Evolutionary conservation across 768 basidiomycete species (phyloP).

Genomic region (Agrocybe praecox): DNA sequence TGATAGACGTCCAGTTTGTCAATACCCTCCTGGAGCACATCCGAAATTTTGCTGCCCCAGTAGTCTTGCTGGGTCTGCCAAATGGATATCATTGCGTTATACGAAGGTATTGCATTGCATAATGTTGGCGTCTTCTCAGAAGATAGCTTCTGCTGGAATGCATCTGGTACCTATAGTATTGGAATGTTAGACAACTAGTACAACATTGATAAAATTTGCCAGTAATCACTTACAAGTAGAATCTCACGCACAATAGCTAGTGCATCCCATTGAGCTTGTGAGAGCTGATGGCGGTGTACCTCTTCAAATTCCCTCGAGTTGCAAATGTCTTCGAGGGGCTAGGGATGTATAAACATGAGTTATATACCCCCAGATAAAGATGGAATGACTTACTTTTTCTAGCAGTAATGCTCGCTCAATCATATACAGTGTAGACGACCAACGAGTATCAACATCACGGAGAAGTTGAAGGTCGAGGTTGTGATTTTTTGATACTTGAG

Average conservation of each 20-base stretch:
- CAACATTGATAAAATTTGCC: constrained; percentile 21
- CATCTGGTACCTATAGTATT: constrained; percentile 26
- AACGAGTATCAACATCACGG: constrained; percentile 28
- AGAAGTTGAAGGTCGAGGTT: constrained; percentile 19
- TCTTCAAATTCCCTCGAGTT: constrained; percentile 26
- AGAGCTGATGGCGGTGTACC: too few species aligned
- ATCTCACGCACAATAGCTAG: constrained; percentile 12
- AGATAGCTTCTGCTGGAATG: constrained; percentile 33
- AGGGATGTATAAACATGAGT: neutral
- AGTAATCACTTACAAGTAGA: neutral
- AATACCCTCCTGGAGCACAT: constrained; percentile 27
- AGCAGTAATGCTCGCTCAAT: constrained; percentile 28
- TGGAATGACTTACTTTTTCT: constrained; percentile 21
- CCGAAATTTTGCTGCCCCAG: neutral
- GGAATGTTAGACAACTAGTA: constrained; percentile 4
- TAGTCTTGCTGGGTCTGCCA: constrained; percentile 19
- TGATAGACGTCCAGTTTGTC: constrained; percentile 29
- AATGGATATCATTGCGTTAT: constrained; percentile 20
- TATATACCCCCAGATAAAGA: constrained; percentile 3
- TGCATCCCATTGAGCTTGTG: constrained; percentile 25
- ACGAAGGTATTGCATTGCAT: constrained; percentile 26
- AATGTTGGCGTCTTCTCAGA: constrained; percentile 30
- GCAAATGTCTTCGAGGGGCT: constrained; percentile 30
- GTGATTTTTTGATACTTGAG: neutral
- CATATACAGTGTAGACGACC: constrained; percentile 34